Base-by-base conservation (phyloP, 305 asterid species). In the Plantago coronopus region DNA sequence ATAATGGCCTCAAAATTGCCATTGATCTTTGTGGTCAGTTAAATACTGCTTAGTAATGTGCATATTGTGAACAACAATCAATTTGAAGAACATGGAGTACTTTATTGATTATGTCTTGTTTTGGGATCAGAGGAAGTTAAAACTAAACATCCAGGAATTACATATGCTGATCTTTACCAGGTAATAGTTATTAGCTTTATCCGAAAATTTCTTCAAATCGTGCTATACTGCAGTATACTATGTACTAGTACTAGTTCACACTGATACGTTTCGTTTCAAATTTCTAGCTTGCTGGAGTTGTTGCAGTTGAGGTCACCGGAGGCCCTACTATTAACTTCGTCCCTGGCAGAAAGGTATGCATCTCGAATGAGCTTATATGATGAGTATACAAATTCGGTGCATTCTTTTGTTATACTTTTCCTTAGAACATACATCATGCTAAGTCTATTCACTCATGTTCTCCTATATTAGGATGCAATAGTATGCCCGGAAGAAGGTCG, bases 151-250 rank as follows among this genome's bases (percentile, higher is more conserved):
- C 93, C 90, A 7, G 84, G 62, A 67, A 74, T 91, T 31, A 69
- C 95, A 18, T 88, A 88, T 65, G 95, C 96, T 59, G 98, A 91
- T 69, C 87, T 88, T 71, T 88, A 86, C 76, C 98, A 88, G 95
- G 98, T 91, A 72, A 62, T 46, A 44, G 17, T 34, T 8, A 6
- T 6, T 34, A 34, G 9, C 40, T 34, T 34, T 12, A 5, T 12
- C 2, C 12, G 40, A 34, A 34, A 34, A 34, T 6, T 12, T 34
- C 40, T 34, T 7, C 40, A 7, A 34, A 34, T 34, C 9, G 11
- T 27, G n/a, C n/a, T n/a, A n/a, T n/a, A n/a, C n/a, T n/a, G n/a
- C n/a, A n/a, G 34, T 9, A 14, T 18, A 6, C 15, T 2, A 29
- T 15, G 18, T 15, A 13, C 27, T 15, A n/a, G 17, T 0, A 2